Evolutionary conservation across 2,329 filamentous ascomycete genomes (phyloP).

Genomic region (Fusarium stilboides): DNA sequence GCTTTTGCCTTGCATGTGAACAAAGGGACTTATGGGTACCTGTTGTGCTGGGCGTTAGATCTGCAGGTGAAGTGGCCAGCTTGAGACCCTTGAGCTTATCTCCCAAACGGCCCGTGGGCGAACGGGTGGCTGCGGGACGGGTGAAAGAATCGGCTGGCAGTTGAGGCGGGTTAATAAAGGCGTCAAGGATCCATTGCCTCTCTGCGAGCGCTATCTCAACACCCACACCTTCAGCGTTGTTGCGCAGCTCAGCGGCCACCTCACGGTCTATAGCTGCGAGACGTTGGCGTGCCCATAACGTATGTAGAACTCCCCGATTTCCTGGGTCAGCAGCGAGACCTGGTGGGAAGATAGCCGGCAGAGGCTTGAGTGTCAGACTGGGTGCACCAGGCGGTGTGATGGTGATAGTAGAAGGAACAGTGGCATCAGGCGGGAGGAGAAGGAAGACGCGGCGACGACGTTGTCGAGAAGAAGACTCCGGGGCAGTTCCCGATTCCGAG

Average conservation of each 20-base stretch:
- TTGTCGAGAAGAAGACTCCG: constrained; percentile 45
- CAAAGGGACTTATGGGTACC: constrained; percentile 57
- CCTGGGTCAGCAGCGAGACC: constrained; percentile 80
- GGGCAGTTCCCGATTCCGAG: constrained; percentile 52
- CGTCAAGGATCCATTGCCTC: constrained; percentile 86
- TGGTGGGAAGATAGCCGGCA: constrained; percentile 89
- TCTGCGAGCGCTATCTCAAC: constrained; percentile 88
- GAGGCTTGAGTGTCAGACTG: constrained; percentile 76
- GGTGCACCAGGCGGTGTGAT: constrained; percentile 65
- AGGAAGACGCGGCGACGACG: constrained; percentile 81
- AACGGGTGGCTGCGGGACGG: constrained; percentile 71
- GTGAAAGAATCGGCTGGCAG: constrained; percentile 31
- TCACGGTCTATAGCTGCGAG: constrained; percentile 82
- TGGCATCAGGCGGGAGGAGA: constrained; percentile 79
- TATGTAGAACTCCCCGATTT: constrained; percentile 87
- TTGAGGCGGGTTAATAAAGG: constrained; percentile 68
- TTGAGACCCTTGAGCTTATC: constrained; percentile 87
- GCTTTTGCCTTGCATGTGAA: constrained; percentile 31
- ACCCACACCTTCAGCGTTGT: constrained; percentile 85
- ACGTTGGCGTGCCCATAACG: constrained; percentile 89
- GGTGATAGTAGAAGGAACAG: constrained; percentile 80
- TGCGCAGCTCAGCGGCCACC: constrained; percentile 79
- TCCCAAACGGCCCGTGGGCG: constrained; percentile 77
- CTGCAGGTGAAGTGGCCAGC: constrained; percentile 79
- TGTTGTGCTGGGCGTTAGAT: constrained; percentile 68